These are phyloP conservation scores for Ramalina peruviana DNA, from an alignment of 495 filamentous ascomycete genomes.

Conservation along the genomic window DNA sequence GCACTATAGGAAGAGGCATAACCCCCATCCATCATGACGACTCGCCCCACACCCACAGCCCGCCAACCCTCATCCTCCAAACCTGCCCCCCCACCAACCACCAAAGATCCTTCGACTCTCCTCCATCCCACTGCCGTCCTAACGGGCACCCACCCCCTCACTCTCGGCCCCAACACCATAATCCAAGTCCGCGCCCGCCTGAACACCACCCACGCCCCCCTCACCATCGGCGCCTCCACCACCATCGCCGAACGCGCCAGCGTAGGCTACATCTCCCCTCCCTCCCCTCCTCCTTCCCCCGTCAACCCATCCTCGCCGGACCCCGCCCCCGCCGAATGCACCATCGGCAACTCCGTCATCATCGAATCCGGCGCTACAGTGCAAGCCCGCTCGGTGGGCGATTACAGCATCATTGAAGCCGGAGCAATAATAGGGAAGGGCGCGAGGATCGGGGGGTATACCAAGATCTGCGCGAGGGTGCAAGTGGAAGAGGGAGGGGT, in stretches of 20 bases:
- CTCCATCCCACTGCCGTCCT: conserved; percentile 52
- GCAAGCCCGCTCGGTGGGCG: conserved; percentile 40
- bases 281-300: not conserved
- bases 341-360: conserved; percentile 45
- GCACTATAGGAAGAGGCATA: not conserved
- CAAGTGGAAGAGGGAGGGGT: conserved; percentile 2
- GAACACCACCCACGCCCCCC: conserved; percentile 40
- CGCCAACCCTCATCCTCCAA: conserved; percentile 5
- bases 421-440: conserved; percentile 46
- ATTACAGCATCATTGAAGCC: conserved; percentile 48
- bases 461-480: conserved; percentile 13
- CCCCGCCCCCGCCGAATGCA: conserved; percentile 38
- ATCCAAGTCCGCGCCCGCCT: conserved; percentile 57
- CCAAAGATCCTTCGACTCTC: conserved; percentile 39
- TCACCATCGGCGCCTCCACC: conserved; percentile 49
- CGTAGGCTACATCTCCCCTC: conserved; percentile 24
- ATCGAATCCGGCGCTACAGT: conserved; percentile 35
- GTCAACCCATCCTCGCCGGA: not conserved
- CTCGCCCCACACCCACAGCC: not conserved
- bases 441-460: conserved; percentile 49
- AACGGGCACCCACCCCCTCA: conserved; percentile 48
- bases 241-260: conserved; percentile 52
- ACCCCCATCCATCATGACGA: conserved; percentile 1
- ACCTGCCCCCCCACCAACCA: conserved; percentile 5
- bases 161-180: conserved; percentile 44